Evolutionary conservation across 108 stramenopile genomes (phyloP), one percentile per base, ranked within the genome.

Genomic region (Stephanodiscus triporus): DNA sequence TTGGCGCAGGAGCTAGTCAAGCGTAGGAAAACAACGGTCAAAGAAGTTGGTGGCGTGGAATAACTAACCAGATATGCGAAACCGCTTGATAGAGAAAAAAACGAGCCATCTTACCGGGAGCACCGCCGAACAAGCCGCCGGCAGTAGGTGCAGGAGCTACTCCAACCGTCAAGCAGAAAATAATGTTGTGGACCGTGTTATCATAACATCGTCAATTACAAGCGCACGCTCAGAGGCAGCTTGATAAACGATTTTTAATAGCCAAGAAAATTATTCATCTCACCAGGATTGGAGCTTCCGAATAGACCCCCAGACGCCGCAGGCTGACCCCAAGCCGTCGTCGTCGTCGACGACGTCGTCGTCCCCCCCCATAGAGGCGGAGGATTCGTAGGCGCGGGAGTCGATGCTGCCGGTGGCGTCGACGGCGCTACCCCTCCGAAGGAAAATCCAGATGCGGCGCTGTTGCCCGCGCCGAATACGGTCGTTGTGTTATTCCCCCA

Each of bases 41-140:
- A 2, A 24, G 23, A 11, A 24, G 10, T 32, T 30, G 9, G 20
- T 6, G 20, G 19, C 20, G 51, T 53, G 51, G 9, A 53, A 40
- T 9, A 40, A 9, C 40, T 9, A 40, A 40, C 40, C 7, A 40
- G 8, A 16, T 45, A 16, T 24, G 13, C 9, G 53, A 24, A 26
- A 27, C 26, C 19, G 19, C 6, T 49, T 19, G 48, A 16, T 6
- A 49, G 8, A 13, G 20, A 54, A 53, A 53, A 53, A 22, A 53
- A 10, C 19, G 17, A 24, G 23, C 16, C 16, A 0, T 59, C 58
- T 59, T n/a, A 59, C 47, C 48, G 22, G 77, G 19, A 43, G 85
- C 66, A n/a, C 60, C 11, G 36, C 81, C 84, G 71, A 85, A 85
- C 45, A 81, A 63, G 56, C 81, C 68, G 19, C 81, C 73, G 24